Percentiles rank a stretch among this genome's conserved stretches.
These are phyloP conservation scores for Crucibulum laeve DNA, from an alignment of 768 basidiomycete species.

Conservation along the genomic window DNA sequence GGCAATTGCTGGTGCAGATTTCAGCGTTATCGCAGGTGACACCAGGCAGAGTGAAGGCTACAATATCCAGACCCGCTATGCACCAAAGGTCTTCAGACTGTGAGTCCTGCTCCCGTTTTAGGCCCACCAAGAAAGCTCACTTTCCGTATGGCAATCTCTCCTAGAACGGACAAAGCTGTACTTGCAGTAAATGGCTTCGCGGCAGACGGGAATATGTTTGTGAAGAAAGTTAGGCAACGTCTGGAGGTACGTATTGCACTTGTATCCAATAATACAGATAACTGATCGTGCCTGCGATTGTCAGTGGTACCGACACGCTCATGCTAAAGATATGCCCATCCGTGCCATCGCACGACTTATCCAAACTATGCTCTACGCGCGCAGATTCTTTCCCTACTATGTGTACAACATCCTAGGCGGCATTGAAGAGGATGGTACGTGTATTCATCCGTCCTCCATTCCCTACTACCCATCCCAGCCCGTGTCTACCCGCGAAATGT, in stretches of 20 bases:
- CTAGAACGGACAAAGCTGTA: constrained; percentile 89
- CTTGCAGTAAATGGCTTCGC: constrained; percentile 96
- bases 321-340: constrained; percentile 96
- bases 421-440: constrained; percentile 92
- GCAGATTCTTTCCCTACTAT: constrained; percentile 98
- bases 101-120: constrained; percentile 34
- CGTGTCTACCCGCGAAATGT: neutral
- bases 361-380: constrained; percentile 95
- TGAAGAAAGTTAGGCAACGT: constrained; percentile 93
- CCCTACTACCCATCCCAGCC: neutral
- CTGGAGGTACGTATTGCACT: constrained; percentile 66
- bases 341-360: constrained; percentile 96
- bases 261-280: constrained; percentile 3
- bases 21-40: constrained; percentile 93
- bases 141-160: constrained; percentile 7
- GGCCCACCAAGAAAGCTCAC: constrained; percentile 5
- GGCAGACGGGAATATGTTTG: constrained; percentile 96
- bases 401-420: constrained; percentile 96
- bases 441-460: constrained; percentile 5
- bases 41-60: constrained; percentile 97
- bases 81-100: constrained; percentile 93
- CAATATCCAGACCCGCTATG: constrained; percentile 96
- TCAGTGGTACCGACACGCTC: constrained; percentile 97
- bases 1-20: constrained; percentile 90
- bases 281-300: constrained; percentile 1